Percentiles rank a stretch among this genome's conserved stretches.
phyloP scores from a whole-genome alignment of 2,329 filamentous ascomycete genomes.

The Cordyceps javanica region DNA sequence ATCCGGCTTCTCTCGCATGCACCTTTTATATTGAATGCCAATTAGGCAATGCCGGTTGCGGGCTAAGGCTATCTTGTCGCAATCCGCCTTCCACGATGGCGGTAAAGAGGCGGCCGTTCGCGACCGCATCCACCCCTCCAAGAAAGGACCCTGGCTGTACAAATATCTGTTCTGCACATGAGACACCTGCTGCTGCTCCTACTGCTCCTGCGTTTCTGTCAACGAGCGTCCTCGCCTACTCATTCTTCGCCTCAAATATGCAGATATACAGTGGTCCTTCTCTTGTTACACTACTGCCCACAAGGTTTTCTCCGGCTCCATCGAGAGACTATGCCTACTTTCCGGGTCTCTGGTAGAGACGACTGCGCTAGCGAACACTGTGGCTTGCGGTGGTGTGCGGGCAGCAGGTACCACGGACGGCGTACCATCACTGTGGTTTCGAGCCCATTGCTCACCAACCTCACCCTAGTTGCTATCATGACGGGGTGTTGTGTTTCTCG shows the following conservation, averaged over 20 bases:
- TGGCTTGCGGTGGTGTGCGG: background rate
- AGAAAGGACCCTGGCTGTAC: background rate
- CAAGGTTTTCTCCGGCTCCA: background rate
- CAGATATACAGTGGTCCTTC: background rate
- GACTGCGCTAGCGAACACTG: background rate
- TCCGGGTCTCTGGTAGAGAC: constrained; percentile 2
- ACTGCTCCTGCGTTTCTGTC: background rate
- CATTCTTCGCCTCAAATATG: background rate
- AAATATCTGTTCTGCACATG: background rate
- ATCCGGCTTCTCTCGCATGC: background rate
- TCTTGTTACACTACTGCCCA: background rate
- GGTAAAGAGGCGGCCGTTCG: background rate
- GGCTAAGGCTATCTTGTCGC: background rate
- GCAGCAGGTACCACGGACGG: background rate
- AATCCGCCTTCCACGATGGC: background rate
- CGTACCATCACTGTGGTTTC: background rate
- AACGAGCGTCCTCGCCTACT: background rate
- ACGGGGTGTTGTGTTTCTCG: background rate
- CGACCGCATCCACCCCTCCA: background rate
- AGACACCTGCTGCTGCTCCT: background rate
- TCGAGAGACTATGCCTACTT: background rate
- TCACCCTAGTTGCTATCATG: background rate
- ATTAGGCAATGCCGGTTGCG: background rate
- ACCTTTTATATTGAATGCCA: background rate
- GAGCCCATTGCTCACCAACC: background rate